These are phyloP conservation scores for Helianthus annuus DNA, from an alignment of 129 eudicot species.

Conservation along the genomic window HanXRQr2.0-SUNRISE NC_035440.2:57769807-57770306, in stretches of 20 bases:
- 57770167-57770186: conserved; percentile 50
- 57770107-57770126: conserved; percentile 43
- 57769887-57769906: no score
- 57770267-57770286: conserved; percentile 40
- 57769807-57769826: no score
- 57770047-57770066: conserved; percentile 31
- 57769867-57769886: no score
- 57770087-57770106: conserved; percentile 35
- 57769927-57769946: no score
- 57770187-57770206: conserved; percentile 46
- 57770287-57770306: conserved; percentile 48
- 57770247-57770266: conserved; percentile 16
- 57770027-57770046: not conserved
- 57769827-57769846: no score
- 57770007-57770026: no score
- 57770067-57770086: conserved; percentile 43
- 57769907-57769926: no score
- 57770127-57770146: conserved; percentile 47
- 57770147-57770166: conserved; percentile 43
- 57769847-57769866: no score
- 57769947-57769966: no score
- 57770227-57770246: not conserved
- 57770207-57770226: conserved; percentile 15
- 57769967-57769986: no score
- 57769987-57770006: no score